Percentiles rank a stretch among this genome's conserved stretches.
Conservation (phyloP, 805 yeast genomes). For the Pichia heedii region DNA sequence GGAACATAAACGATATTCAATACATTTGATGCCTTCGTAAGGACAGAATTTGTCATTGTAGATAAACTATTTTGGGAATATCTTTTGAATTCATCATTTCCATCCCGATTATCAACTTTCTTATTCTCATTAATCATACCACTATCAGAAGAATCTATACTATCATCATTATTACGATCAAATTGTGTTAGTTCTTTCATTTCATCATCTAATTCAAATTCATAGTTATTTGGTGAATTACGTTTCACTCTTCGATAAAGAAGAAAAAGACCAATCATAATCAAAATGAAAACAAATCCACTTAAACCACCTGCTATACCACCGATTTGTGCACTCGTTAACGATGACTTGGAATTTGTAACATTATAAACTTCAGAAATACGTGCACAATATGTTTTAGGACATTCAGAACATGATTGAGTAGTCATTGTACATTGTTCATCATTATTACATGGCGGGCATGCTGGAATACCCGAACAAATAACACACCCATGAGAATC, state of each 20-base stretch:
- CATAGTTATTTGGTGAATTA: slow-evolving; percentile 20
- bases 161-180: slow-evolving; percentile 19
- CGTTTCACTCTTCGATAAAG: slow-evolving; percentile 34
- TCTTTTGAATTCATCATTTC: slow-evolving; percentile 12
- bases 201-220: slow-evolving; percentile 6
- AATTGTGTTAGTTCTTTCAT: slow-evolving; percentile 12
- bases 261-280: slow-evolving; percentile 31
- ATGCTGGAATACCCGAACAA: slow-evolving; percentile 30
- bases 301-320: slow-evolving; percentile 68
- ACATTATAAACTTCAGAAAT: slow-evolving; percentile 16
- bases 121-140: slow-evolving; percentile 1
- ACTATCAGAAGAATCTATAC: slow-evolving; percentile 5
- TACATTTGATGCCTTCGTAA: slow-evolving; percentile 77
- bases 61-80: slow-evolving; percentile 24
- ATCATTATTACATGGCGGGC: slow-evolving; percentile 46
- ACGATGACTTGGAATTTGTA: slow-evolving; percentile 7
- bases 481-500: slow-evolving; percentile 19
- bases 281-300: slow-evolving; percentile 42
- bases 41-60: slow-evolving; percentile 48
- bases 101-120: slow-evolving; percentile 14
- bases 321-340: slow-evolving; percentile 32
- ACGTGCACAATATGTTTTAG: slow-evolving; percentile 42
- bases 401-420: slow-evolving; percentile 50
- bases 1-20: slow-evolving; percentile 92
- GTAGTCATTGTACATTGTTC: slow-evolving; percentile 48